Evolutionary conservation across 331 rosid genomes (phyloP).

Genomic region (Acacia pycnantha): DNA sequence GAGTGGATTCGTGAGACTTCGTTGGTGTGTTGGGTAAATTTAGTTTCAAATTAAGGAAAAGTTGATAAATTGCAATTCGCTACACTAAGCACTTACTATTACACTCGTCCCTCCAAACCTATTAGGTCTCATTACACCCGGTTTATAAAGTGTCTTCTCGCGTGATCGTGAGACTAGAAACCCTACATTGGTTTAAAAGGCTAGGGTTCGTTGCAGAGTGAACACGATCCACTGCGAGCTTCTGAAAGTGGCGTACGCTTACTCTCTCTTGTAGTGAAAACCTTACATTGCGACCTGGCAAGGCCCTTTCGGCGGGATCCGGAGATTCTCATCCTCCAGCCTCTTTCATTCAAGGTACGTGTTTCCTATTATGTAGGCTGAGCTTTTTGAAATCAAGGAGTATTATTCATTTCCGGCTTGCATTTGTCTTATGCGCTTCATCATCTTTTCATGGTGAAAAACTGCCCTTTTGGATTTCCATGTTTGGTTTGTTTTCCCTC

Average conservation of each 20-base stretch:
- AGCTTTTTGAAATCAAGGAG: neutral
- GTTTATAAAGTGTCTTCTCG: neutral
- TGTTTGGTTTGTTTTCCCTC: neutral
- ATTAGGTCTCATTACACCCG: neutral
- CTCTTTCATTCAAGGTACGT: neutral
- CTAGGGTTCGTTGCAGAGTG: neutral
- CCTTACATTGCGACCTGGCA: neutral
- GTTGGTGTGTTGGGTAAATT: neutral
- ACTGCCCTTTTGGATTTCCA: neutral
- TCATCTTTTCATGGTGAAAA: neutral
- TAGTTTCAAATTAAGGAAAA: neutral
- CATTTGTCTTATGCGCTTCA: neutral
- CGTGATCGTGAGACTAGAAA: neutral
- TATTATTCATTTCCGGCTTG: neutral
- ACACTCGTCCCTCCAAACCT: neutral
- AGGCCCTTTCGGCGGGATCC: constrained; percentile 7
- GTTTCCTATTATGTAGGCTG: neutral
- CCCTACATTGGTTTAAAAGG: neutral
- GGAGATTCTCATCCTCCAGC: neutral
- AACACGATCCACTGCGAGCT: neutral
- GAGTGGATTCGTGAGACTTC: neutral
- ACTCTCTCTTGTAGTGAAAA: neutral
- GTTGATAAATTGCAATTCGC: neutral
- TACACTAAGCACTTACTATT: neutral
- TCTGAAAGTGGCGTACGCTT: neutral